Evolutionary conservation across 2,329 filamentous ascomycete species (phyloP).

Genomic region (Xylaria sp.): DNA sequence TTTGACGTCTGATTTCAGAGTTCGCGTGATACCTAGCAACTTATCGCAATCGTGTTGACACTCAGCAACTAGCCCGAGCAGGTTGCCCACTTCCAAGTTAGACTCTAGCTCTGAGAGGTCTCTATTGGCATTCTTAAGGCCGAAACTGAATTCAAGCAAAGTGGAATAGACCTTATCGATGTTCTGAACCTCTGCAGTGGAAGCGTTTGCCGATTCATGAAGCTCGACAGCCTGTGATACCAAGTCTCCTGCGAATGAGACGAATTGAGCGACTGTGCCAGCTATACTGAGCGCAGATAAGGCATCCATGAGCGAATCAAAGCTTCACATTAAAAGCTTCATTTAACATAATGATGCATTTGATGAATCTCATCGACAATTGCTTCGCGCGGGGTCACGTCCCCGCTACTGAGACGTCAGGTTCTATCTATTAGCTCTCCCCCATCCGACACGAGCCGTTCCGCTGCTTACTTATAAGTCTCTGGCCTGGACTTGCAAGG

Average conservation of each 20-base stretch:
- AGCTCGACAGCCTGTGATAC: constrained; percentile 25
- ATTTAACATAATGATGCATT: not conserved
- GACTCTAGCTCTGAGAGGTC: constrained; percentile 21
- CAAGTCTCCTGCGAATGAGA: constrained; percentile 21
- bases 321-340: constrained; percentile 17
- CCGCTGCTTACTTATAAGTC: constrained; percentile 4
- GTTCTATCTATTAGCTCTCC: constrained; percentile 14
- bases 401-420: not conserved
- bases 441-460: constrained; percentile 12
- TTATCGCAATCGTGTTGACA: constrained; percentile 26
- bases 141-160: constrained; percentile 22
- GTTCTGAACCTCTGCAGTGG: constrained; percentile 25
- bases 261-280: constrained; percentile 25
- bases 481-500: not conserved
- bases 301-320: constrained; percentile 24
- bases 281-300: constrained; percentile 29
- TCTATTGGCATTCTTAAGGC: constrained; percentile 17
- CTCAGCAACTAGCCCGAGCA: constrained; percentile 22
- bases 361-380: not conserved
- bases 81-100: constrained; percentile 2
- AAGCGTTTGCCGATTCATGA: constrained; percentile 5
- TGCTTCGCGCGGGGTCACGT: constrained; percentile 22
- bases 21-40: constrained; percentile 22
- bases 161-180: constrained; percentile 22
- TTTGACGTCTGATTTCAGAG: constrained; percentile 13